Evolutionary conservation across 176 grass and related monocot species (phyloP).

Genomic region (Eragrostis curvula): DNA sequence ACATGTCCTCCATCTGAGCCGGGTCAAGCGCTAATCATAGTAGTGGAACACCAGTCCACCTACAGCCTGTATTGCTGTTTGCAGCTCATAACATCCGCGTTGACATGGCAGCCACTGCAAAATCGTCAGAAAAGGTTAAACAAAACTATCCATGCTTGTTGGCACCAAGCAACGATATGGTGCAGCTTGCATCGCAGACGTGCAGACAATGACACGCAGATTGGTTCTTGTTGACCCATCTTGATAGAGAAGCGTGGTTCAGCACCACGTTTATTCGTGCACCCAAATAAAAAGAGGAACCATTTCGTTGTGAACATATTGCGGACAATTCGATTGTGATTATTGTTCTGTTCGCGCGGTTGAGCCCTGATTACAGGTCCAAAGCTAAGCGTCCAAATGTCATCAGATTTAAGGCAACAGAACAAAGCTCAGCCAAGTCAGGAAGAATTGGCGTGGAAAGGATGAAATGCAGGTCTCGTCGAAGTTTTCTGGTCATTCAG

Average conservation of each 20-base stretch:
- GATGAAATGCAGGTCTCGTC: neutral
- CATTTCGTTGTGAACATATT: too few species aligned
- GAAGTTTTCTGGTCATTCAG: neutral
- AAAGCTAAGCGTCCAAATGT: neutral
- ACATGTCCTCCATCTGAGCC: neutral
- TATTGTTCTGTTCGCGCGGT: neutral
- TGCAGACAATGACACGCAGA: neutral
- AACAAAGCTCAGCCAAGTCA: neutral
- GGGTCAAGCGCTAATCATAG: neutral
- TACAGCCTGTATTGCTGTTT: neutral
- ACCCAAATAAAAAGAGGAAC: too few species aligned
- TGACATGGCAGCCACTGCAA: neutral
- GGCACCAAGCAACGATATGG: neutral
- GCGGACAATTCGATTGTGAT: neutral
- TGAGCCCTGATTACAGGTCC: neutral
- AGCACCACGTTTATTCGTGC: too few species aligned
- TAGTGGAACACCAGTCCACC: constrained; percentile 6
- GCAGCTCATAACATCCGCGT: neutral
- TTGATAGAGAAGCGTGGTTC: too few species aligned
- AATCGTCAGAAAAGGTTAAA: neutral
- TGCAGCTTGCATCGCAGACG: neutral
- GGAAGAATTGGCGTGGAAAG: neutral
- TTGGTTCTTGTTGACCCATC: neutral
- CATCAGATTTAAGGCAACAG: neutral
- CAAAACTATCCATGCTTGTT: neutral